These are phyloP conservation scores for Monarda citriodora DNA, from an alignment of 305 asterid species.

Conservation along the genomic window DNA sequence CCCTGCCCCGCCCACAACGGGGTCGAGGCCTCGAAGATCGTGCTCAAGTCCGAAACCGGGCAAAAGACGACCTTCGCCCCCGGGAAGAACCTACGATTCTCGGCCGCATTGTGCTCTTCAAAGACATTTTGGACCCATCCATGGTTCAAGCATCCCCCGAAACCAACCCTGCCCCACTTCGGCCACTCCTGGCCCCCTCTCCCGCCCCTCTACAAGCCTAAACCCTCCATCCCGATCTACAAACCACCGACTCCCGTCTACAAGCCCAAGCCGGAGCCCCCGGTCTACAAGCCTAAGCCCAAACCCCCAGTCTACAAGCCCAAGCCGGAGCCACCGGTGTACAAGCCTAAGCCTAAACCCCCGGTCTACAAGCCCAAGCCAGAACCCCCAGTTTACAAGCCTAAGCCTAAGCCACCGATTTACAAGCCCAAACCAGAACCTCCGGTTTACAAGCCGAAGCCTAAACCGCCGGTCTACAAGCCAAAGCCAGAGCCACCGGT, in stretches of 20 bases:
- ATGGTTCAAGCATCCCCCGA: conserved; percentile 43
- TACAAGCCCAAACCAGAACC: conserved; percentile 29
- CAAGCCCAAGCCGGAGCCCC: conserved; percentile 41
- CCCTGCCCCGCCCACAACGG: conserved; percentile 81
- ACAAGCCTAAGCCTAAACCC: conserved; percentile 30
- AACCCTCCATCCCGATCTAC: conserved; percentile 20
- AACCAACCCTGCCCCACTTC: conserved; percentile 30
- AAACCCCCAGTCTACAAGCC: conserved; percentile 29
- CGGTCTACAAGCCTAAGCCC: conserved; percentile 16
- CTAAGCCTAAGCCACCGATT: conserved; percentile 27
- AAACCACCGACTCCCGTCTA: conserved; percentile 29
- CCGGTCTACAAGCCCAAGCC: conserved; percentile 24
- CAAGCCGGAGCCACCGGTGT: conserved; percentile 16
- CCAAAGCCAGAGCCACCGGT: conserved; percentile 5
- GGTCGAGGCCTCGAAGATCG: conserved; percentile 52
- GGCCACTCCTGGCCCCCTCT: conserved; percentile 41
- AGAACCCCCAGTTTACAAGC: conserved; percentile 16
- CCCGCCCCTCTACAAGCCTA: conserved; percentile 14
- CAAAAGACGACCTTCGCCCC: conserved; percentile 44
- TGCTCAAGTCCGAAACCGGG: conserved; percentile 28
- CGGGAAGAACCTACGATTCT: conserved; percentile 44
- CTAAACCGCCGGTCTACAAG: neutral
- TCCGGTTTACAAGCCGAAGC: conserved; percentile 14
- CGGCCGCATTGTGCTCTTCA: conserved; percentile 72
- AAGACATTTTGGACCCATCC: conserved; percentile 67